A percentile compares a stretch with the other conserved stretches of the same genome.
Evolutionary conservation across 208 protist species (phyloP).

Genomic region (Trypanosomatidae sp.): DNA sequence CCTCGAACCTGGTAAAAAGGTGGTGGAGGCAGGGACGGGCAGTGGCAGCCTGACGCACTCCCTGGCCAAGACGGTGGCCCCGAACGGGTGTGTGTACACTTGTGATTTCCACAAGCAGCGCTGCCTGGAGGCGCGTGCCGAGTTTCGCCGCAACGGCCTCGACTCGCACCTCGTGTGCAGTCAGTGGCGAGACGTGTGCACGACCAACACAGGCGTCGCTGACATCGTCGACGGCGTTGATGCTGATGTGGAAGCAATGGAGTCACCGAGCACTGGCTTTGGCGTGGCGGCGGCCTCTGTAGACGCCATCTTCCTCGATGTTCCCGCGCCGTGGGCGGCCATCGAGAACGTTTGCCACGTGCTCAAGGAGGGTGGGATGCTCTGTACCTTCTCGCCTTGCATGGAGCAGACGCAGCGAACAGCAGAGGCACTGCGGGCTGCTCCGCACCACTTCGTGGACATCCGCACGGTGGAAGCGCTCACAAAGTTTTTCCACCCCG

Average conservation of each 20-base stretch:
- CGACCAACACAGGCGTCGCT: constrained; percentile 27
- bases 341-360: constrained; percentile 88
- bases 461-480: constrained; percentile 89
- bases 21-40: constrained; percentile 92
- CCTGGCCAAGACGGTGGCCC: constrained; percentile 78
- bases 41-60: constrained; percentile 89
- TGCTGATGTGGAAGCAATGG: constrained; percentile 39
- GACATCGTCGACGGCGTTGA: constrained; percentile 33
- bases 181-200: constrained; percentile 87
- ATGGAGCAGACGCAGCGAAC: constrained; percentile 94
- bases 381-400: constrained; percentile 94
- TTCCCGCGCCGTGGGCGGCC: constrained; percentile 86
- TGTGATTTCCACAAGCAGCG: constrained; percentile 89
- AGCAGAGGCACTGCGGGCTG: constrained; percentile 51
- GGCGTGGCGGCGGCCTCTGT: constrained; percentile 68
- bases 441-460: constrained; percentile 76
- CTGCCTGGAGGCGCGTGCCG: constrained; percentile 69
- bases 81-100: constrained; percentile 80
- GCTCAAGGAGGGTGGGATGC: constrained; percentile 76
- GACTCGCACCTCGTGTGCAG: constrained; percentile 56
- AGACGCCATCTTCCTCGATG: constrained; percentile 94
- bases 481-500: constrained; percentile 72
- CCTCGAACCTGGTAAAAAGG: constrained; percentile 65
- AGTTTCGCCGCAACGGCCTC: constrained; percentile 81
- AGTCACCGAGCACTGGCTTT: constrained; percentile 57